Evolutionary conservation across 176 grass and related monocot species (phyloP).

Genomic region (Musa troglodytarum): DNA sequence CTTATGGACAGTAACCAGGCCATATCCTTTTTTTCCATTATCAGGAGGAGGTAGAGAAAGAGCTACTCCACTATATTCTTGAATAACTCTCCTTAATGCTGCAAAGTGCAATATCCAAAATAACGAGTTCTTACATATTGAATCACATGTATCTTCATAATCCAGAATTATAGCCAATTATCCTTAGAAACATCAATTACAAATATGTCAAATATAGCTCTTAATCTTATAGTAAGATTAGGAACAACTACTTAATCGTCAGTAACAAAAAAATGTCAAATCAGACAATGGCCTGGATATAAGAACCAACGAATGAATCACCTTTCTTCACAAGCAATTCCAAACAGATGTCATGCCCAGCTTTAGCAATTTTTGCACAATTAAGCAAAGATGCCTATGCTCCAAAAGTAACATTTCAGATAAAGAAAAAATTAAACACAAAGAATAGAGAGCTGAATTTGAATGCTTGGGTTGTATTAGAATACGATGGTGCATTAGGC

Average conservation of each 20-base stretch:
- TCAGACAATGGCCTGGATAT: background rate
- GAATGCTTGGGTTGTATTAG: background rate
- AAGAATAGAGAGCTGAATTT: background rate
- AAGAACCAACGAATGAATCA: background rate
- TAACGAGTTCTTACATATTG: background rate
- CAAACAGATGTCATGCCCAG: background rate
- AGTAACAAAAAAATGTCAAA: background rate
- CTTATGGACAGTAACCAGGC: slow-evolving; percentile 54
- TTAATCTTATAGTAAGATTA: background rate
- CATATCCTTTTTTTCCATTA: slow-evolving; percentile 55
- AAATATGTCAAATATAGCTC: background rate
- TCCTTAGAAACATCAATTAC: background rate
- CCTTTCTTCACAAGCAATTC: background rate
- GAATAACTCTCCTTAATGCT: slow-evolving; percentile 81
- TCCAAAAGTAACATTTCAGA: background rate
- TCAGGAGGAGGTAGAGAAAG: slow-evolving; percentile 56
- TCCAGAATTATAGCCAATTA: background rate
- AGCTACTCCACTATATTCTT: slow-evolving; percentile 45
- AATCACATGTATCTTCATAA: background rate
- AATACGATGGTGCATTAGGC: background rate
- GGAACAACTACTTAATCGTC: background rate
- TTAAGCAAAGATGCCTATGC: background rate
- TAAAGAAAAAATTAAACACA: background rate
- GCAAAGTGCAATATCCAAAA: slow-evolving; percentile 28
- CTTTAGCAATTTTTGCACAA: background rate